Percentiles rank a stretch among this genome's conserved stretches.
Conservation (phyloP, 495 filamentous ascomycete genomes). For the Daldinia bambusicola region DNA sequence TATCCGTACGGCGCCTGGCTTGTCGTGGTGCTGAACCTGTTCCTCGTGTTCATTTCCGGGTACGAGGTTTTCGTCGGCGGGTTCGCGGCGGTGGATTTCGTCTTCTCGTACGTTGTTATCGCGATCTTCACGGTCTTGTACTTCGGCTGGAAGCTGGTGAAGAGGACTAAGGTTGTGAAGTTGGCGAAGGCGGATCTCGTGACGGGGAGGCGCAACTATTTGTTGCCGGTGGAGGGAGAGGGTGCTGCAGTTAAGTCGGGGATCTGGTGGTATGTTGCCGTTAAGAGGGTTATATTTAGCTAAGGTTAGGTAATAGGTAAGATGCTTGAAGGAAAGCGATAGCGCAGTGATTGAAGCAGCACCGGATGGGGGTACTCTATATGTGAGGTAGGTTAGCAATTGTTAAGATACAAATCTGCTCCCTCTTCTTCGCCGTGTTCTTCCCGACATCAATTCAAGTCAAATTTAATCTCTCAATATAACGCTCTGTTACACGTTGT, state of each 20-base stretch:
- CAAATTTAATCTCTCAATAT: too few relatives aligned
- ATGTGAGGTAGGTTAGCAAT: too few relatives aligned
- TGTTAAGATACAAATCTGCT: too few relatives aligned
- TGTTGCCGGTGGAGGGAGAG: not conserved
- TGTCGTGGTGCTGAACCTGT: slow-evolving; percentile 50
- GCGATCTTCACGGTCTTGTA: slow-evolving; percentile 66
- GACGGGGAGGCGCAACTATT: not conserved
- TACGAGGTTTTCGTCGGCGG: slow-evolving; percentile 58
- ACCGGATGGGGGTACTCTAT: too few relatives aligned
- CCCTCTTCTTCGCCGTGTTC: too few relatives aligned
- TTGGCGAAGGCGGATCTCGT: not conserved
- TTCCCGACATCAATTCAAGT: too few relatives aligned
- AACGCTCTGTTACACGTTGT: too few relatives aligned
- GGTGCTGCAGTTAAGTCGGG: not conserved
- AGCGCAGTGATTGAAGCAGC: too few relatives aligned
- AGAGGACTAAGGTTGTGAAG: not conserved
- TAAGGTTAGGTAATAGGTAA: not conserved
- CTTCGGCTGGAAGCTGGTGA: slow-evolving; percentile 35
- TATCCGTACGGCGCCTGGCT: not conserved
- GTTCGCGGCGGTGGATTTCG: slow-evolving; percentile 60
- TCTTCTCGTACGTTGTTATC: slow-evolving; percentile 64
- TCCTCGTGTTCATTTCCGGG: slow-evolving; percentile 59
- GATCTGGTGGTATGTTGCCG: not conserved
- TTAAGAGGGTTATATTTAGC: not conserved
- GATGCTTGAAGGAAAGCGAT: too few relatives aligned